These are phyloP conservation scores for Endoconidiophora polonica DNA, from an alignment of 2,329 filamentous ascomycete species.

Conservation along the genomic window DNA sequence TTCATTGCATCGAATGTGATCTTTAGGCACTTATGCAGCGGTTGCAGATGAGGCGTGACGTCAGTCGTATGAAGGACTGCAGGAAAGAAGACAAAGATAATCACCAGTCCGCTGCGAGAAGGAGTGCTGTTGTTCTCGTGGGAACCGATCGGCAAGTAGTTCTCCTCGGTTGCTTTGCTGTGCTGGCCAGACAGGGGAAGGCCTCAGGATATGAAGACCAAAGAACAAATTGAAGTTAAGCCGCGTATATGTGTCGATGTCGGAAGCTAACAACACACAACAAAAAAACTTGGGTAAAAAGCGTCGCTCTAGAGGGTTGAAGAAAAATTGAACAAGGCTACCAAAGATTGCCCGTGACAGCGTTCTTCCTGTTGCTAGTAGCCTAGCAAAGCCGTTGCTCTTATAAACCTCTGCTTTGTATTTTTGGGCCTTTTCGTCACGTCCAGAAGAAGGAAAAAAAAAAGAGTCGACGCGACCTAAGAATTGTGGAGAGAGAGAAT, in stretches of 20 bases:
- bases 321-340: no score
- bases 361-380: no score
- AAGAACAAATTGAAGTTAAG: no score
- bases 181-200: neutral
- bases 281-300: no score
- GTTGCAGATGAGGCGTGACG: neutral
- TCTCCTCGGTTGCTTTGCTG: neutral
- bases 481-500: neutral
- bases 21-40: conserved; percentile 5
- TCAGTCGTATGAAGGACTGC: neutral
- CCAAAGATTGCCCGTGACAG: no score
- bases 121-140: neutral
- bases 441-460: neutral
- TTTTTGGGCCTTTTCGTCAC: conserved; percentile 5
- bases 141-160: neutral
- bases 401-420: neutral
- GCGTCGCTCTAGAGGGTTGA: no score
- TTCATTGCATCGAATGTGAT: conserved; percentile 5
- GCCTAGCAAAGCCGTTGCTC: neutral
- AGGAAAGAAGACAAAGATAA: neutral
- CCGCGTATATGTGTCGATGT: neutral
- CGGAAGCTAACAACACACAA: neutral
- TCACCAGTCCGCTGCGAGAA: neutral
- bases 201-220: no score
- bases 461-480: conserved; percentile 1